Evolutionary conservation across 495 filamentous ascomycete species (phyloP).

Genomic region (Trichoderma erinaceum): DNA sequence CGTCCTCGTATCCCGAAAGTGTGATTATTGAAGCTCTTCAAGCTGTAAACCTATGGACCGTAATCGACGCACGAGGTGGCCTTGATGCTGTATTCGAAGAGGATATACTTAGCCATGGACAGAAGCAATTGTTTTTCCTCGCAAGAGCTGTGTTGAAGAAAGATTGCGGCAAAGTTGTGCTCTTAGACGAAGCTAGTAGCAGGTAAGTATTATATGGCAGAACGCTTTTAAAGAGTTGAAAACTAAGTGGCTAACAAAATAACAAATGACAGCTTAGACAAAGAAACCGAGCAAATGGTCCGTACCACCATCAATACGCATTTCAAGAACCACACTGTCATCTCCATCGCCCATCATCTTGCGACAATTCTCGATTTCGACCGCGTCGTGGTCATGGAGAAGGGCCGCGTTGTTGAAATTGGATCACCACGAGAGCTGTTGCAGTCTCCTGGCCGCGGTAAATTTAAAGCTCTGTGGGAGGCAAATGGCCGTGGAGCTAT

Average conservation of each 20-base stretch:
- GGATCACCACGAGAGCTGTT: constrained; percentile 14
- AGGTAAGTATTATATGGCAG: constrained; percentile 19
- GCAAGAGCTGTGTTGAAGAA: constrained; percentile 50
- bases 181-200: constrained; percentile 31
- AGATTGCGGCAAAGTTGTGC: constrained; percentile 21
- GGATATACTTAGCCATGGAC: constrained; percentile 49
- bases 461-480: constrained; percentile 17
- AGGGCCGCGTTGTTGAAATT: constrained; percentile 16
- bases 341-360: constrained; percentile 38
- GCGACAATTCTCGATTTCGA: constrained; percentile 39
- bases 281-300: constrained; percentile 27
- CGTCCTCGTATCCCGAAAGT: constrained; percentile 22
- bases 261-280: constrained; percentile 23
- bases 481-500: constrained; percentile 1
- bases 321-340: constrained; percentile 36
- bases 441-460: neutral
- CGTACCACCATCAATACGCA: constrained; percentile 28
- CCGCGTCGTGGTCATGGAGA: constrained; percentile 16
- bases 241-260: neutral
- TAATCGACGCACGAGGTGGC: constrained; percentile 38
- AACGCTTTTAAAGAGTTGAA: no score
- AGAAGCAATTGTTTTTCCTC: constrained; percentile 57
- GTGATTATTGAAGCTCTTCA: constrained; percentile 35
- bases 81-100: constrained; percentile 33
- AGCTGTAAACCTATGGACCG: constrained; percentile 37